phyloP scores from a whole-genome alignment of 805 yeast species.

The Scheffersomyces coipomensis region DNA sequence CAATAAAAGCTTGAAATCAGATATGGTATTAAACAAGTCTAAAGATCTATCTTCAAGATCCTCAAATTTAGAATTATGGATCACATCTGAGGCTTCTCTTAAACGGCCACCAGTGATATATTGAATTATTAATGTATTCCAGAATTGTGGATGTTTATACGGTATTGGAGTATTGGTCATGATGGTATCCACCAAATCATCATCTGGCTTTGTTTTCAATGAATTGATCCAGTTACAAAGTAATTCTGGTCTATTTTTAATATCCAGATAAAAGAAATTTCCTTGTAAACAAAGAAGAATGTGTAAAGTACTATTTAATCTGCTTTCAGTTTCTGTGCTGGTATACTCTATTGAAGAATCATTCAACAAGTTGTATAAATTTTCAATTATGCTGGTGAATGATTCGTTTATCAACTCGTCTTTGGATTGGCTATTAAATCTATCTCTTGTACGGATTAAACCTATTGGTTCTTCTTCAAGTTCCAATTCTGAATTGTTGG shows the following conservation, averaged over 20 bases:
- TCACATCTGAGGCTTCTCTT: slow-evolving; percentile 49
- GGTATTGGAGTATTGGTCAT: slow-evolving; percentile 45
- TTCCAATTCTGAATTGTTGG: slow-evolving; percentile 9
- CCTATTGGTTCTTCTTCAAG: slow-evolving; percentile 28
- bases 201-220: slow-evolving; percentile 66
- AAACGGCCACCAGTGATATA: slow-evolving; percentile 62
- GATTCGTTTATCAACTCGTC: slow-evolving; percentile 17
- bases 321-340: slow-evolving; percentile 19
- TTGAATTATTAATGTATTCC: slow-evolving; percentile 59
- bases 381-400: slow-evolving; percentile 24
- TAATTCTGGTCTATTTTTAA: slow-evolving; percentile 40
- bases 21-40: slow-evolving; percentile 34
- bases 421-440: not conserved
- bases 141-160: slow-evolving; percentile 52
- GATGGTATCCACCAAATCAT: slow-evolving; percentile 46
- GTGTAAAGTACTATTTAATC: slow-evolving; percentile 42
- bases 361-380: slow-evolving; percentile 26
- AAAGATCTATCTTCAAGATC: slow-evolving; percentile 30
- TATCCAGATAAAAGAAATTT: slow-evolving; percentile 39
- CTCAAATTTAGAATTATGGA: slow-evolving; percentile 43
- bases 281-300: slow-evolving; percentile 61
- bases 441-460: slow-evolving; percentile 15
- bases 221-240: slow-evolving; percentile 65
- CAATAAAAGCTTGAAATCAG: slow-evolving; percentile 40
- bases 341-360: slow-evolving; percentile 20